Conservation (phyloP, 2,329 filamentous ascomycete species). For the Sporothrix schenckii region DNA sequence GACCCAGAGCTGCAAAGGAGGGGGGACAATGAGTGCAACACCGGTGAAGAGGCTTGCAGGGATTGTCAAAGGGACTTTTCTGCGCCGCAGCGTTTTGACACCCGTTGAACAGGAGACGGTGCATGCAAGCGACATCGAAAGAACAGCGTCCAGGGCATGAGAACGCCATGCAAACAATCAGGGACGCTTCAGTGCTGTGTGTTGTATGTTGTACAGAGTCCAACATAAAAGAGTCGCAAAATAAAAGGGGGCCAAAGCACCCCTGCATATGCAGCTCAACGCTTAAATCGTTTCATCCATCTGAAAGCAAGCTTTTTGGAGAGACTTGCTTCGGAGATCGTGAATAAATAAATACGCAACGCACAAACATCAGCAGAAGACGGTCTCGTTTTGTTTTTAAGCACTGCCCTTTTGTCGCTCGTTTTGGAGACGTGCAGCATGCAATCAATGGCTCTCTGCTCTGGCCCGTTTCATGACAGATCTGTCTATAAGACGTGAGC, state of each 20-base stretch:
- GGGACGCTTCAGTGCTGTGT: background rate
- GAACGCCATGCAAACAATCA: too few species aligned
- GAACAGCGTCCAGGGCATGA: background rate
- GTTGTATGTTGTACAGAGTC: background rate
- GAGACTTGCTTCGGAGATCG: background rate
- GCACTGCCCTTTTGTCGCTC: background rate
- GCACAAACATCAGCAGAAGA: background rate
- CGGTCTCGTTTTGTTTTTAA: background rate
- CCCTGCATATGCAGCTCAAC: conserved; percentile 17
- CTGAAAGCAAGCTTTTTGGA: background rate
- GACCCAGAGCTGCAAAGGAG: background rate
- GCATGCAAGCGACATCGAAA: background rate
- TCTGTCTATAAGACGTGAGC: background rate
- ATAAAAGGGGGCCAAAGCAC: conserved; percentile 13
- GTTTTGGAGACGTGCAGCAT: background rate
- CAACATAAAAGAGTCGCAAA: background rate
- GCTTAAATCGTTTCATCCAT: background rate
- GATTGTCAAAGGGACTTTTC: background rate
- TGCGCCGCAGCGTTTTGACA: too few species aligned
- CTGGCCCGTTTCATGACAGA: background rate
- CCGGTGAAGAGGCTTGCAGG: background rate
- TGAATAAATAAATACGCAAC: background rate
- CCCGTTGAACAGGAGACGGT: too few species aligned
- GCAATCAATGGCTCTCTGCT: background rate
- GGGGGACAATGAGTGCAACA: conserved; percentile 9